Evolutionary conservation across 106 monocot species (phyloP).

Genomic region (Apostasia shenzhenica): DNA sequence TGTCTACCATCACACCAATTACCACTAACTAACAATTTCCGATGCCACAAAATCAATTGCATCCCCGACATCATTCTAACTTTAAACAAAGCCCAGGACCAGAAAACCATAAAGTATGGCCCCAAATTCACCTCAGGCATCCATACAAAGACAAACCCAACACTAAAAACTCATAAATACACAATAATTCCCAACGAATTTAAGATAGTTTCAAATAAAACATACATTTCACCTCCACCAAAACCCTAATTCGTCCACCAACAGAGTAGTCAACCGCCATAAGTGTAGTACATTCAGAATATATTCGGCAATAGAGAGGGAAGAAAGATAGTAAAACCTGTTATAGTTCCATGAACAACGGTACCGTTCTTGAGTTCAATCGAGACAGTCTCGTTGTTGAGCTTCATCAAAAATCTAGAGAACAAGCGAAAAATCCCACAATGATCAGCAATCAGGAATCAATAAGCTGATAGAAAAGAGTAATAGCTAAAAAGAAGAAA

Average conservation of each 20-base stretch:
- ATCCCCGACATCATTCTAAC: too few relatives aligned
- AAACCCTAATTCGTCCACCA: not conserved
- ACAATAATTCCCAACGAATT: too few relatives aligned
- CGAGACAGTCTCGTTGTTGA: slow-evolving; percentile 66
- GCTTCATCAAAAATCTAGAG: slow-evolving; percentile 52
- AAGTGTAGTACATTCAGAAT: not conserved
- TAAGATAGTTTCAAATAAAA: too few relatives aligned
- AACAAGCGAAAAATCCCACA: not conserved
- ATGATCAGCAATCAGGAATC: not conserved
- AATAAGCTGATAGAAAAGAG: not conserved
- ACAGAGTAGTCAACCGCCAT: not conserved
- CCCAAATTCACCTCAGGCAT: too few relatives aligned
- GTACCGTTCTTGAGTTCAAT: slow-evolving; percentile 65
- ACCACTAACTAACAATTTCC: too few relatives aligned
- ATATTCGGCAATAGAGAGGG: not conserved
- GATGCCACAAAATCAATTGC: too few relatives aligned
- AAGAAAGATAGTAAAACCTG: slow-evolving; percentile 19
- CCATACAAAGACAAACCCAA: too few relatives aligned
- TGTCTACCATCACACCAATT: too few relatives aligned
- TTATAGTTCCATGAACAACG: slow-evolving; percentile 52
- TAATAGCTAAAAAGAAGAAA: not conserved
- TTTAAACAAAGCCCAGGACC: too few relatives aligned
- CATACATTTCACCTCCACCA: too few relatives aligned
- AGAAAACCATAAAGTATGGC: too few relatives aligned
- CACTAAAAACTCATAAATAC: too few relatives aligned